phyloP scores from a whole-genome alignment of 768 basidiomycete genomes.

The Cantharellus anzutake region DNA sequence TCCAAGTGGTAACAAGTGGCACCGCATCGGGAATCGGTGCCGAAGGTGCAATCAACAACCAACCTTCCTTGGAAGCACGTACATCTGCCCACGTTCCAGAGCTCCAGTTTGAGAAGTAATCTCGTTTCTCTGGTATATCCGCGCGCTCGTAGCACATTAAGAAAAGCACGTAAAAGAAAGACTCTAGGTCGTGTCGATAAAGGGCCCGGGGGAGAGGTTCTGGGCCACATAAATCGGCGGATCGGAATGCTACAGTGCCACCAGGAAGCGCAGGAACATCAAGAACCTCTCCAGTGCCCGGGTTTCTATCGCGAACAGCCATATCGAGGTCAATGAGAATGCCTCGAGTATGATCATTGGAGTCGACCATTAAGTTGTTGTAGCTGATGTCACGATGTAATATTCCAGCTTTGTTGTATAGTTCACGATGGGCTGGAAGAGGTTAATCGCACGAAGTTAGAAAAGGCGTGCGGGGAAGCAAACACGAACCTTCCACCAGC shows the following conservation, averaged over 20 bases:
- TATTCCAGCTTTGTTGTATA: background rate
- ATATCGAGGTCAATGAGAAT: background rate
- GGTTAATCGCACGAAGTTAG: too few relatives aligned
- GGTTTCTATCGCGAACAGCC: too few relatives aligned
- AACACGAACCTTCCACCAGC: background rate
- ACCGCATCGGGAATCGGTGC: too few relatives aligned
- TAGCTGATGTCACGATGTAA: conserved; percentile 1
- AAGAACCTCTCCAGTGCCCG: background rate
- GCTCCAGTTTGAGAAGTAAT: too few relatives aligned
- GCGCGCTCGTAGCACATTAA: too few relatives aligned
- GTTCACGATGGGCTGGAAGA: background rate
- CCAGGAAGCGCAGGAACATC: background rate
- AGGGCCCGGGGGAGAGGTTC: background rate
- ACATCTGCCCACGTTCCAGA: too few relatives aligned
- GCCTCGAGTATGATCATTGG: background rate
- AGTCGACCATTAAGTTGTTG: background rate
- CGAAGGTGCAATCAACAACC: too few relatives aligned
- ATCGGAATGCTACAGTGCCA: background rate
- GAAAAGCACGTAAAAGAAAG: background rate
- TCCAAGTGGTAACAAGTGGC: too few relatives aligned
- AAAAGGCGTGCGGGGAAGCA: background rate
- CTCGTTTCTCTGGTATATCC: too few relatives aligned
- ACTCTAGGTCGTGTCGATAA: background rate
- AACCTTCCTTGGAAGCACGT: too few relatives aligned
- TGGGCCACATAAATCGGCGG: background rate